Conservation (phyloP, 73 alveolate genomes). For the Paramecium tetraurelia region DNA sequence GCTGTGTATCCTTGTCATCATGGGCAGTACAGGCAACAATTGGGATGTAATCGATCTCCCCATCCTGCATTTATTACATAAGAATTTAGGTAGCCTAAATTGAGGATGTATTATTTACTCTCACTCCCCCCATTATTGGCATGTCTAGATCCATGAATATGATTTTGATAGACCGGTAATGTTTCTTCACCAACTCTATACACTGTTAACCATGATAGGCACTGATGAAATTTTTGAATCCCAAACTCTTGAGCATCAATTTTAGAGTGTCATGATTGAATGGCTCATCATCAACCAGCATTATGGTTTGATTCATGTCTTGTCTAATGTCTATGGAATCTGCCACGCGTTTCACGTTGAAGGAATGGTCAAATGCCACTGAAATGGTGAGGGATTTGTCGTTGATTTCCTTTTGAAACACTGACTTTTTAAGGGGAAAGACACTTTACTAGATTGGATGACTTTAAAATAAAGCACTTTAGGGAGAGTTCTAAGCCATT, state of each 20-base stretch:
- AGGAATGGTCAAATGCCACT: background rate
- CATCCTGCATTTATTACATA: background rate
- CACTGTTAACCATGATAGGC: slow-evolving; percentile 38
- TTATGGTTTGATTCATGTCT: background rate
- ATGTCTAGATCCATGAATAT: slow-evolving; percentile 34
- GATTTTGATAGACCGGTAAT: background rate
- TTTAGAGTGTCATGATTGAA: slow-evolving; percentile 10
- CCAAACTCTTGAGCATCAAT: background rate
- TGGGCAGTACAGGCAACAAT: slow-evolving; percentile 43
- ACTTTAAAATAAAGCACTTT: background rate
- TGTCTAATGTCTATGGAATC: background rate
- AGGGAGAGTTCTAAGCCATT: background rate
- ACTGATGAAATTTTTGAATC: background rate
- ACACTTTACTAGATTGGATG: background rate
- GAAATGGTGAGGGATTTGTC: background rate
- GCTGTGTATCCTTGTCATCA: slow-evolving; percentile 14
- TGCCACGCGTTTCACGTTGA: background rate
- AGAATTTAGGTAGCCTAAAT: background rate
- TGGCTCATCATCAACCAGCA: slow-evolving; percentile 47
- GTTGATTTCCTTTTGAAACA: background rate
- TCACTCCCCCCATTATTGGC: slow-evolving; percentile 46
- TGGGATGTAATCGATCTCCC: background rate
- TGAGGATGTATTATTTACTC: background rate
- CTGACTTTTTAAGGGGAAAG: background rate
- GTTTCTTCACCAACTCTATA: background rate